These are phyloP conservation scores for Ploettnerulaceae sp. DNA, from an alignment of 2,329 filamentous ascomycete species.

Conservation along the genomic window DNA sequence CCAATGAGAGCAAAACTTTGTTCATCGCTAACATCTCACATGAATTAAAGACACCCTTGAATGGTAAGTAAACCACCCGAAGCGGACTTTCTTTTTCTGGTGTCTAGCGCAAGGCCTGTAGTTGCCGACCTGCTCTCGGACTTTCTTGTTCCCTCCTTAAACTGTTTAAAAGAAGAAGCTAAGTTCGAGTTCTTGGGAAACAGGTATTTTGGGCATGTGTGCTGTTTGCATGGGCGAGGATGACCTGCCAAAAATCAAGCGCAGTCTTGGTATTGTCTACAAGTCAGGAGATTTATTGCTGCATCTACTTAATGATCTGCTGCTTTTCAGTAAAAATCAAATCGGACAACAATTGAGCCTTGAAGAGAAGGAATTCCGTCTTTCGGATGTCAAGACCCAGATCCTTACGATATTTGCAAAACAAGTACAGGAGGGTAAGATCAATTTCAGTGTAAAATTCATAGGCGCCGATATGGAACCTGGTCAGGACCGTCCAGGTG, in stretches of 20 bases:
- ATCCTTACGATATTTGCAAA: conserved; percentile 84
- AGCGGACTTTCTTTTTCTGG: too few relatives aligned
- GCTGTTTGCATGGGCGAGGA: conserved; percentile 91
- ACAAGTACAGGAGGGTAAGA: conserved; percentile 74
- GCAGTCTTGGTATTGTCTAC: conserved; percentile 82
- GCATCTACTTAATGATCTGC: conserved; percentile 80
- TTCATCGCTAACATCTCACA: conserved; percentile 94
- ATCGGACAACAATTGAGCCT: conserved; percentile 78
- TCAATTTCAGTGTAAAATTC: conserved; percentile 69
- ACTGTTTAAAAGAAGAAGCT: too few relatives aligned
- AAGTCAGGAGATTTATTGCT: conserved; percentile 81
- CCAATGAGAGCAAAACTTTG: conserved; percentile 93
- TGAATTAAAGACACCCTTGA: conserved; percentile 88
- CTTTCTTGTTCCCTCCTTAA: too few relatives aligned
- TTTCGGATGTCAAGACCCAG: conserved; percentile 81
- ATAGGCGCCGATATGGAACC: conserved; percentile 45
- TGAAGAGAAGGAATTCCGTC: conserved; percentile 78
- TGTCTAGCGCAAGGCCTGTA: too few relatives aligned
- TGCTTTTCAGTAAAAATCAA: conserved; percentile 94
- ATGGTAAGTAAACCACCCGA: too few relatives aligned
- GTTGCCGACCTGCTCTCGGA: too few relatives aligned
- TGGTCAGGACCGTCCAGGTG: conserved; percentile 18
- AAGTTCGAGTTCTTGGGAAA: too few relatives aligned
- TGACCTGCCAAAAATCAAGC: conserved; percentile 70
- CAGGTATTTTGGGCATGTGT: conserved; percentile 90